A percentile compares a stretch with the other conserved stretches of the same genome.
Conservation (phyloP, 2,329 filamentous ascomycete genomes). For the Trichoderma sp. region DNA sequence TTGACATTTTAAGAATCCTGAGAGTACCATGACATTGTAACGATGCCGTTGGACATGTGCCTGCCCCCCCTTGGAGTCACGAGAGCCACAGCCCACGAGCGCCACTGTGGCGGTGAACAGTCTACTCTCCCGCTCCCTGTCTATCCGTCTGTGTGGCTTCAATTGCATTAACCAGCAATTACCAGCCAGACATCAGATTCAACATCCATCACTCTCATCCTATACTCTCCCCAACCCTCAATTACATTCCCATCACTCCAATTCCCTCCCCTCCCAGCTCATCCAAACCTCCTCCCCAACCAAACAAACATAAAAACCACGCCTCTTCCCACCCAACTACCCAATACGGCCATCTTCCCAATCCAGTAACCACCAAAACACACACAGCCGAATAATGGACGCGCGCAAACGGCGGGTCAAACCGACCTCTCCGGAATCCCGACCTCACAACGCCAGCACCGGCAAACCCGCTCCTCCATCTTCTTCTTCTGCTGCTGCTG, state of each 20-base stretch:
- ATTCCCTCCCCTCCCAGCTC: neutral
- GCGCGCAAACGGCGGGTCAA: slow-evolving; percentile 14
- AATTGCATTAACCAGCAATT: neutral
- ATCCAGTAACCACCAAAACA: neutral
- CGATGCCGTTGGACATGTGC: neutral
- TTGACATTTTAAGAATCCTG: neutral
- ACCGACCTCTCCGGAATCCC: slow-evolving; percentile 13
- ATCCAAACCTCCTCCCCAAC: neutral
- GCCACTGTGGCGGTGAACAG: slow-evolving; percentile 14
- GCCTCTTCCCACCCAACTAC: neutral
- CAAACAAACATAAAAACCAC: neutral
- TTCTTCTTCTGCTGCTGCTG: neutral
- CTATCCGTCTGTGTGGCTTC: neutral
- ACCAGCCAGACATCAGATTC: neutral
- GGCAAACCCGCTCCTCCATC: neutral
- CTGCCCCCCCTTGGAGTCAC: neutral
- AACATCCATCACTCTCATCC: neutral
- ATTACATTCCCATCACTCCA: neutral
- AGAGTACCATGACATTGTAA: neutral
- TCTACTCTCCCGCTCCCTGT: neutral
- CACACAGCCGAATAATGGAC: neutral
- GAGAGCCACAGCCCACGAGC: neutral
- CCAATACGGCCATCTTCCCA: neutral
- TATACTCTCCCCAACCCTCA: neutral
- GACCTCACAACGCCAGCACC: neutral